phyloP scores from a whole-genome alignment of 2,329 filamentous ascomycete species.

The Diaporthe sp. region DNA sequence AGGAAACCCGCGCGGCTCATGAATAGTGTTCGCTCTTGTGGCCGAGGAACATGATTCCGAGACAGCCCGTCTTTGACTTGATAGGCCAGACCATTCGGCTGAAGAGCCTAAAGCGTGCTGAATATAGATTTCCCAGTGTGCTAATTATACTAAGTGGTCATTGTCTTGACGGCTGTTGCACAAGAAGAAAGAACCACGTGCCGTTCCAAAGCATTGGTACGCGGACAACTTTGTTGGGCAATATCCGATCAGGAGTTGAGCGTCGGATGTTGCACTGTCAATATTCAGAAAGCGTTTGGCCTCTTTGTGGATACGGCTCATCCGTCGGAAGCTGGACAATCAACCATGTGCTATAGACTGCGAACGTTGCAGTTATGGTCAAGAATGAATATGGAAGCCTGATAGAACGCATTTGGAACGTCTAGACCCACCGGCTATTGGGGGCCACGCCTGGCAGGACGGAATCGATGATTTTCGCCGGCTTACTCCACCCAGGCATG shows the following conservation, averaged over 20 bases:
- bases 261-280: neutral
- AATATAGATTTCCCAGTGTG: too few species aligned
- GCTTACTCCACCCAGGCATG: neutral
- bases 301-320: neutral
- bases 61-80: too few species aligned
- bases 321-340: neutral
- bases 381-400: neutral
- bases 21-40: neutral
- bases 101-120: too few species aligned
- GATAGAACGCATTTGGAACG: too few species aligned
- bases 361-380: too few species aligned
- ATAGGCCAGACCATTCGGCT: neutral
- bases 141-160: neutral
- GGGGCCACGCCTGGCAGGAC: neutral
- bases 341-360: neutral
- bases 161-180: neutral
- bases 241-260: too few species aligned
- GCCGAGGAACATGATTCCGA: neutral
- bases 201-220: neutral
- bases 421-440: neutral
- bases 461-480: too few species aligned
- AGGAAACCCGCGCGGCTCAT: neutral
- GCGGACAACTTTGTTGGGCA: neutral
- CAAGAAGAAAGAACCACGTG: neutral
- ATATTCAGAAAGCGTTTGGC: neutral